phyloP scores from a whole-genome alignment of 352 stramenopile species.

The Phytophthora nicotianae region DNA sequence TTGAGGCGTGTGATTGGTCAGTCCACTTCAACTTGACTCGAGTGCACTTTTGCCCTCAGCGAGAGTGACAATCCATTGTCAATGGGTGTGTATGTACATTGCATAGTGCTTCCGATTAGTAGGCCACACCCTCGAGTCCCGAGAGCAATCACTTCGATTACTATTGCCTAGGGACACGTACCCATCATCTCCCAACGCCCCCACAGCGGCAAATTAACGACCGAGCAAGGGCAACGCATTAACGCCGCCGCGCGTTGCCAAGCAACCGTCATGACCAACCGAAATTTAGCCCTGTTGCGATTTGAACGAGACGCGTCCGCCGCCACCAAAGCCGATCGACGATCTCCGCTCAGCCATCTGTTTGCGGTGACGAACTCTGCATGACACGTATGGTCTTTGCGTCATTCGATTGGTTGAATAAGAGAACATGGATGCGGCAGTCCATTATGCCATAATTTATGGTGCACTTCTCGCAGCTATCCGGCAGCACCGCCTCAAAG shows the following conservation, averaged over 20 bases:
- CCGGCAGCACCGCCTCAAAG: too few species aligned
- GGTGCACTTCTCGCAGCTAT: not conserved
- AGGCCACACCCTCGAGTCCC: too few species aligned
- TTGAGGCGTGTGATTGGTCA: slow-evolving; percentile 11
- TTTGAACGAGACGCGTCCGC: not conserved
- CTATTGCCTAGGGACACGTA: too few species aligned
- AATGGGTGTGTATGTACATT: too few species aligned
- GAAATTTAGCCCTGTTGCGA: not conserved
- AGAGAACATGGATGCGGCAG: not conserved
- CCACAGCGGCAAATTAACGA: too few species aligned
- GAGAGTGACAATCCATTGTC: too few species aligned
- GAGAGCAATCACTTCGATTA: too few species aligned
- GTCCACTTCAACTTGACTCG: slow-evolving; percentile 8
- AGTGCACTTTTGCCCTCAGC: too few species aligned
- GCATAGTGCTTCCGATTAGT: too few species aligned
- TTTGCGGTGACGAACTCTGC: slow-evolving; percentile 1
- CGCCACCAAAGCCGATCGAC: not conserved
- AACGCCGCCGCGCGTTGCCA: too few species aligned
- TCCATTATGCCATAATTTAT: not conserved
- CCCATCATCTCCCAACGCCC: too few species aligned
- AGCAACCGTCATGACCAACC: not conserved
- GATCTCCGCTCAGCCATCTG: not conserved
- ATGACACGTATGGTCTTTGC: not conserved
- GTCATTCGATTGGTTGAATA: not conserved
- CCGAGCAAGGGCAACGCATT: too few species aligned